These are phyloP conservation scores for Rhizopus arrhizus DNA, from an alignment of 371 early-diverging fungal genomes.

Conservation along the genomic window DNA sequence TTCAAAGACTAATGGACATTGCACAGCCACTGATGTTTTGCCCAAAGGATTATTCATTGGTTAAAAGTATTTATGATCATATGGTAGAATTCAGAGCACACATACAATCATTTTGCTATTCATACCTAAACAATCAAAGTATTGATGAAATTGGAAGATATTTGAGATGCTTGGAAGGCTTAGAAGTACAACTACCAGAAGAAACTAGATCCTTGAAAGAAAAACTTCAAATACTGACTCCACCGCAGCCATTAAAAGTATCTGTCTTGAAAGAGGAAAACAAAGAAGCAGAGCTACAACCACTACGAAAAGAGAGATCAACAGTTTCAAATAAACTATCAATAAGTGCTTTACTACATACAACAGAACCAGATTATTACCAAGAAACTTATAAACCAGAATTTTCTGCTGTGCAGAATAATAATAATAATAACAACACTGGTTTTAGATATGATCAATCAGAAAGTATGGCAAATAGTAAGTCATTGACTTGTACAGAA, in stretches of 20 bases:
- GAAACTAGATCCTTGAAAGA: constrained; percentile 49
- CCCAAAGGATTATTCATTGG: constrained; percentile 56
- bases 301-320: neutral
- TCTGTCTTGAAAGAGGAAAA: no score
- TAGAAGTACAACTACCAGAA: constrained; percentile 52
- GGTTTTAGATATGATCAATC: no score
- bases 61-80: constrained; percentile 52
- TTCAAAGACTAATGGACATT: constrained; percentile 44
- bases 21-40: constrained; percentile 57
- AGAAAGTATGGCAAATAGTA: no score
- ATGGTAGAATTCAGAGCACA: constrained; percentile 36
- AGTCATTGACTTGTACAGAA: no score
- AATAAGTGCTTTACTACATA: neutral
- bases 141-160: constrained; percentile 48
- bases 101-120: constrained; percentile 47
- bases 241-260: no score
- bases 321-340: neutral
- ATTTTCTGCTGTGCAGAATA: neutral
- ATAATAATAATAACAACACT: neutral
- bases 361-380: neutral
- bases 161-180: constrained; percentile 63
- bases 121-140: constrained; percentile 28
- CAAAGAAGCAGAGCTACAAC: neutral
- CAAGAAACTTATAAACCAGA: neutral
- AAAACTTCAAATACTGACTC: constrained; percentile 40